Percentiles rank a stretch among this genome's conserved stretches.
Evolutionary conservation across 805 yeast genomes (phyloP).

Genomic region (Saturnispora serradocipensis): DNA sequence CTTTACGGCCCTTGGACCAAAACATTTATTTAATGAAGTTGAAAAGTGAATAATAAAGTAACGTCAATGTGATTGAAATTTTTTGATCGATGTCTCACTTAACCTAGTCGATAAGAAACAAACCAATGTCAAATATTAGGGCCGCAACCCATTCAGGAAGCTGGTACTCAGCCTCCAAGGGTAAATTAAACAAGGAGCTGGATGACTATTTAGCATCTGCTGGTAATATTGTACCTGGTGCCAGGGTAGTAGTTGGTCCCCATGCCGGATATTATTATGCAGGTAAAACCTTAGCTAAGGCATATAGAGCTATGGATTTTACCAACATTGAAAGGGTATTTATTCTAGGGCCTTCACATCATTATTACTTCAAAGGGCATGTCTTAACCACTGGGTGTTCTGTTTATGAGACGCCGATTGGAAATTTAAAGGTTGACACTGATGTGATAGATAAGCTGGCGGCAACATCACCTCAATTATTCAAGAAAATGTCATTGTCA

Average conservation of each 20-base stretch:
- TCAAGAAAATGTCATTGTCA: constrained; percentile 45
- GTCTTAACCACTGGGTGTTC: constrained; percentile 46
- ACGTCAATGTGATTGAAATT: neutral
- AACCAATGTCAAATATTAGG: neutral
- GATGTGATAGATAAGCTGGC: constrained; percentile 32
- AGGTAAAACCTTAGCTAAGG: constrained; percentile 67
- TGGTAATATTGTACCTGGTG: constrained; percentile 28
- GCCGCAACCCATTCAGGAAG: constrained; percentile 84
- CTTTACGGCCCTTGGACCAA: neutral
- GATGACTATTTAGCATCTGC: constrained; percentile 36
- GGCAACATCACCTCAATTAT: constrained; percentile 29
- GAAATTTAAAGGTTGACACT: constrained; percentile 58
- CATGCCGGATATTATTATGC: constrained; percentile 92
- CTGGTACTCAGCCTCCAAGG: constrained; percentile 60
- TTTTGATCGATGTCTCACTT: neutral
- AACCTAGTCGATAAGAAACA: neutral
- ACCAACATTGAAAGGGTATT: constrained; percentile 52
- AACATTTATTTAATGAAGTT: neutral
- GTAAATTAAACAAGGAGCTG: constrained; percentile 41
- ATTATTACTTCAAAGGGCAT: constrained; percentile 61
- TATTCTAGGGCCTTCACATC: constrained; percentile 89
- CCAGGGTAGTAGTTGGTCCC: constrained; percentile 50
- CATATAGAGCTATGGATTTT: constrained; percentile 65
- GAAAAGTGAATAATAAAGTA: neutral
- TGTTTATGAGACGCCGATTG: constrained; percentile 73